A percentile compares a stretch with the other conserved stretches of the same genome.
Conservation (phyloP, 2,329 filamentous ascomycete genomes). For the Epicoccum nigrum region DNA sequence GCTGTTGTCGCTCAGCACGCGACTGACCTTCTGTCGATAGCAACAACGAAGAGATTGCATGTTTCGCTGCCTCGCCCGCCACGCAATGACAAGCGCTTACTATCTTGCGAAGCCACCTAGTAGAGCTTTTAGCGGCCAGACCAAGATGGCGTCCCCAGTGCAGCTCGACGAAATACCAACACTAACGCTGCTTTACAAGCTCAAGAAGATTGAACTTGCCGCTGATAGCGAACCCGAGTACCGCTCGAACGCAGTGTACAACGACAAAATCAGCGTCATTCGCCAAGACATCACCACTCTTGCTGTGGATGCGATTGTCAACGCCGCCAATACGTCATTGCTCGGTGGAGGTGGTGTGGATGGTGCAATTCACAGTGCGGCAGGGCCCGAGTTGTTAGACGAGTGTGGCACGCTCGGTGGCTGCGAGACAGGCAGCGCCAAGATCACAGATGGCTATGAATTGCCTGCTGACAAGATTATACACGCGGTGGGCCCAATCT, state of each 20-base stretch:
- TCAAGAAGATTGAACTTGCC: conserved; percentile 54
- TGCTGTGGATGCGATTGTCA: conserved; percentile 82
- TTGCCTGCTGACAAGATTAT: conserved; percentile 82
- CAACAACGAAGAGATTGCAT: conserved; percentile 3
- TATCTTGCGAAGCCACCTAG: conserved; percentile 29
- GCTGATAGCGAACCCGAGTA: conserved; percentile 18
- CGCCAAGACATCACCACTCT: conserved; percentile 83
- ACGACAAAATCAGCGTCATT: conserved; percentile 73
- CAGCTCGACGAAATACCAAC: conserved; percentile 64
- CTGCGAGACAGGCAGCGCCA: conserved; percentile 78
- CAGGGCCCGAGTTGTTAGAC: conserved; percentile 69
- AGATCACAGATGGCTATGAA: conserved; percentile 79
- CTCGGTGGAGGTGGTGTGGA: conserved; percentile 87
- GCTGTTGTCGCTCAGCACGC: background rate
- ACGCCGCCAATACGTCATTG: conserved; percentile 82
- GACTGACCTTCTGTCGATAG: background rate
- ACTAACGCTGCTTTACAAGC: conserved; percentile 69
- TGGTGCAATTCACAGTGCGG: conserved; percentile 78
- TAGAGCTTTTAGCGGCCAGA: conserved; percentile 6
- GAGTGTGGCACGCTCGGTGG: conserved; percentile 77
- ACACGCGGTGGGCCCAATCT: conserved; percentile 88
- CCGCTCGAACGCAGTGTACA: conserved; percentile 49
- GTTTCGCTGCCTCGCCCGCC: background rate
- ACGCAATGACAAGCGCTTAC: conserved; percentile 31
- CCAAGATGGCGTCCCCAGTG: conserved; percentile 33